Evolutionary conservation across 352 stramenopile genomes (phyloP).

Genomic region (Globisporangium nunn): DNA sequence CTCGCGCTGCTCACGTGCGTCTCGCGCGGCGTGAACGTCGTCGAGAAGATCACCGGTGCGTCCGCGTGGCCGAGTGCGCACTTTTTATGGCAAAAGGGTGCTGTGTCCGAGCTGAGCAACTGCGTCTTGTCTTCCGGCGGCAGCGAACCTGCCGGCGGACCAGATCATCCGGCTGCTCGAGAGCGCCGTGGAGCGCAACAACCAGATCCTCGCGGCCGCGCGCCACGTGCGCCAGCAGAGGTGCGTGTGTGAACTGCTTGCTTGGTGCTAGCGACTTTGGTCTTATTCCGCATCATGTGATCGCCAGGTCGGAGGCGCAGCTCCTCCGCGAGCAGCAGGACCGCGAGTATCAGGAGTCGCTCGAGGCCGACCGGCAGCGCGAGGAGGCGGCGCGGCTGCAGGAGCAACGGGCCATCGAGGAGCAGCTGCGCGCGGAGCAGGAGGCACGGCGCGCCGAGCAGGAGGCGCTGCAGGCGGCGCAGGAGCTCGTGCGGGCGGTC

Average conservation of each 20-base stretch:
- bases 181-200: slow-evolving; percentile 58
- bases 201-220: slow-evolving; percentile 59
- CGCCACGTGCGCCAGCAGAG: slow-evolving; percentile 67
- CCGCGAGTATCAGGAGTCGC: slow-evolving; percentile 88
- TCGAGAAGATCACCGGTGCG: slow-evolving; percentile 80
- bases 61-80: not conserved
- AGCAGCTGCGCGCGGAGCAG: slow-evolving; percentile 9
- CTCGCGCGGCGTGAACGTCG: slow-evolving; percentile 68
- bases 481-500: slow-evolving; percentile 35
- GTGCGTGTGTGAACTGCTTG: slow-evolving; percentile 4
- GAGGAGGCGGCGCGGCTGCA: slow-evolving; percentile 45
- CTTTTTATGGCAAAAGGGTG: not conserved
- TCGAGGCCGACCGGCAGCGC: slow-evolving; percentile 85
- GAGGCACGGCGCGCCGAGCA: slow-evolving; percentile 14
- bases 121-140: no score
- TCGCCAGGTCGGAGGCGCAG: slow-evolving; percentile 63
- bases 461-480: slow-evolving; percentile 21
- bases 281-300: no score
- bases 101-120: no score
- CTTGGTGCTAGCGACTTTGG: not conserved
- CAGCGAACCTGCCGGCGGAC: slow-evolving; percentile 50
- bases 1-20: slow-evolving; percentile 74
- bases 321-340: slow-evolving; percentile 91
- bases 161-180: slow-evolving; percentile 61
- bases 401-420: slow-evolving; percentile 34